Evolutionary conservation across 371 early-diverging fungal genomes (phyloP), one percentile per base, ranked within the genome.

Genomic region (Chytridium lagenaria): DNA sequence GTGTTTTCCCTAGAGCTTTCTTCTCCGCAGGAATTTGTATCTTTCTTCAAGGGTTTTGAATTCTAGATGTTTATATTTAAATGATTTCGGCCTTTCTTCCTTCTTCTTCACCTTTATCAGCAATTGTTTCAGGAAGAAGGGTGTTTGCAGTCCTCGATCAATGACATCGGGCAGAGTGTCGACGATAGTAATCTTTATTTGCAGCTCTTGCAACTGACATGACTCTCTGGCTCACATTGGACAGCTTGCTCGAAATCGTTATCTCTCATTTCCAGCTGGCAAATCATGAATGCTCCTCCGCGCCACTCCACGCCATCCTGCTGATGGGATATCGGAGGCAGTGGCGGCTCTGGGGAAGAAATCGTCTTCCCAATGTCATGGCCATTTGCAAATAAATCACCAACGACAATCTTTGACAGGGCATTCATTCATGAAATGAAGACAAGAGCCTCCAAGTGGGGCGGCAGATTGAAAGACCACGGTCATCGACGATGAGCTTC

Each of bases 401-500:
- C n/a, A n/a, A n/a, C 23, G 55, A 52, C 55, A 52, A 52, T 52
- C 26, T n/a, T 26, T 52, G 44, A 44, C 44, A 12, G n/a, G n/a
- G n/a, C n/a, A n/a, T n/a, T n/a, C n/a, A n/a, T n/a, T n/a, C n/a
- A n/a, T n/a, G n/a, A n/a, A n/a, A 52, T 52, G 55, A 7, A 23
- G 23, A 52, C 55, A 10, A 52, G 23, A 26, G 55, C 16, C n/a
- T n/a, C 12, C 12, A 10, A 22, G n/a, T 23, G 12, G 55, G 19
- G 57, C 37, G 16, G 38, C 15, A 16, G 57, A 52, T 26, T 22
- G 55, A 52, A 52, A 12, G n/a, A n/a, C 63, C 23, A 63, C 50
- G 63, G 37, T 66, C 5, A 33, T 83, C 16, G 88, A 88, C 66
- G 87, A 88, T 65, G 88, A 88, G 75, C 82, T 88, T 30, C 88